phyloP scores from a whole-genome alignment of 192 early-diverging fungal genomes.

The Dissophora globulifera region DNA sequence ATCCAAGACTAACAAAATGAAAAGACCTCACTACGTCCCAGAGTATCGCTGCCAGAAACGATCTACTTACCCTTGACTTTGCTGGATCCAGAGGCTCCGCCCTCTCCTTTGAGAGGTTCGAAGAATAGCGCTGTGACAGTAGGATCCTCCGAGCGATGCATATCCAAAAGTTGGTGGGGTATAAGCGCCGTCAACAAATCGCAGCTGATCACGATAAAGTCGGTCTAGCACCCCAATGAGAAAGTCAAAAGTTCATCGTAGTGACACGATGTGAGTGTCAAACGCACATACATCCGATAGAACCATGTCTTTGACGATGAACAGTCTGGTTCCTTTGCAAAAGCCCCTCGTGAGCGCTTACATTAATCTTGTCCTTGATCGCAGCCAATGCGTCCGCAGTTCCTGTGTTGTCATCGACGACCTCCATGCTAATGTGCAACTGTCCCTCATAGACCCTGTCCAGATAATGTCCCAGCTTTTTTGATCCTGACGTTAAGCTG shows the following conservation, averaged over 20 bases:
- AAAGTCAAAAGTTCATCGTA: too few relatives aligned
- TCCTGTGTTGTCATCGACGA: slow-evolving; percentile 72
- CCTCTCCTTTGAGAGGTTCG: slow-evolving; percentile 79
- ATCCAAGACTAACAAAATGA: background rate
- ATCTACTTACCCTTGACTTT: slow-evolving; percentile 52
- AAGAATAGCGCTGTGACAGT: slow-evolving; percentile 87
- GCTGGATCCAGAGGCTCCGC: slow-evolving; percentile 62
- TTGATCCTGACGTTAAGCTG: slow-evolving; percentile 68
- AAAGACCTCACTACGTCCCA: background rate
- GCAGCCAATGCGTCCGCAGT: slow-evolving; percentile 87
- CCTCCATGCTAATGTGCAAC: slow-evolving; percentile 70
- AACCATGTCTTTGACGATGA: too few relatives aligned
- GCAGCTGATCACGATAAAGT: slow-evolving; percentile 93
- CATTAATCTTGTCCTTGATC: slow-evolving; percentile 87
- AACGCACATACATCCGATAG: too few relatives aligned
- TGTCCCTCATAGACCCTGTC: slow-evolving; percentile 71
- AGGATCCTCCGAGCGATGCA: slow-evolving; percentile 81
- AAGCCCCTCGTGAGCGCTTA: too few relatives aligned
- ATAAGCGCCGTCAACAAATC: slow-evolving; percentile 90
- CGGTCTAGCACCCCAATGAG: slow-evolving; percentile 72
- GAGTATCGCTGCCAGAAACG: background rate
- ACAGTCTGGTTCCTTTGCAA: too few relatives aligned
- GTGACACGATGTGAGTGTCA: too few relatives aligned
- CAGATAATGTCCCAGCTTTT: slow-evolving; percentile 76
- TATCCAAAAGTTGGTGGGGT: slow-evolving; percentile 85